Evolutionary conservation across 2,329 filamentous ascomycete genomes (phyloP).

Genomic region (Phoma sp.): DNA sequence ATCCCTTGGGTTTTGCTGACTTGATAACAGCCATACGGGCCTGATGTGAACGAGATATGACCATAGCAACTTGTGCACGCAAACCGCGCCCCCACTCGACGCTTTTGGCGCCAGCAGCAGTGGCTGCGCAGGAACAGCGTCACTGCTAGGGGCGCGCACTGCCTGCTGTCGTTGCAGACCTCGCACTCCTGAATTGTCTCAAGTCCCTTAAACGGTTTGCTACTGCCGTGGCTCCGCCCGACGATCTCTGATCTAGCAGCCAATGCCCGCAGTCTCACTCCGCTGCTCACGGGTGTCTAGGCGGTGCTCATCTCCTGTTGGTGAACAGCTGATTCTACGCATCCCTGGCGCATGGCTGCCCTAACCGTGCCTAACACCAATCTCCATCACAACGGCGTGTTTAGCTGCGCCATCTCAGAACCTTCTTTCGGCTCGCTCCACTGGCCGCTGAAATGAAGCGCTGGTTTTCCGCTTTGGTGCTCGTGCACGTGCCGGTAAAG

Average conservation of each 20-base stretch:
- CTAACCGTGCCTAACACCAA: conserved; percentile 1
- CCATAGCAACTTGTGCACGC: conserved; percentile 26
- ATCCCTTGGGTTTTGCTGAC: conserved; percentile 30
- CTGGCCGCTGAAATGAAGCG: conserved; percentile 15
- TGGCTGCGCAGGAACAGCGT: conserved; percentile 5
- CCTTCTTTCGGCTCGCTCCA: conserved; percentile 7
- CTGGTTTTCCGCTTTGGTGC: conserved; percentile 18
- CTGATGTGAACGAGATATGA: conserved; percentile 46
- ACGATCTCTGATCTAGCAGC: conserved; percentile 24
- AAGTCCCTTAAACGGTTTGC: conserved; percentile 17
- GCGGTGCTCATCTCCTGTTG: conserved; percentile 13
- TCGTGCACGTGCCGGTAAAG: conserved; percentile 36
- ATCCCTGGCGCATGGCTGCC: conserved; percentile 13
- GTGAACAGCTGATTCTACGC: conserved; percentile 15
- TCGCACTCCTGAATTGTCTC: conserved; percentile 21
- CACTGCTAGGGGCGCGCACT: not conserved
- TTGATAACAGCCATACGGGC: conserved; percentile 44
- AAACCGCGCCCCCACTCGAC: conserved; percentile 30
- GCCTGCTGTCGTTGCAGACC: conserved; percentile 13
- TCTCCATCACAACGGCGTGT: conserved; percentile 6
- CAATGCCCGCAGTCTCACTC: conserved; percentile 25
- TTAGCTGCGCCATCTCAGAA: conserved; percentile 11
- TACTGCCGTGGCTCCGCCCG: conserved; percentile 15
- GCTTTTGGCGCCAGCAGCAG: conserved; percentile 9
- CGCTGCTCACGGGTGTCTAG: conserved; percentile 6